phyloP scores from a whole-genome alignment of 192 early-diverging fungal species.

The Coemansia sp. region DNA sequence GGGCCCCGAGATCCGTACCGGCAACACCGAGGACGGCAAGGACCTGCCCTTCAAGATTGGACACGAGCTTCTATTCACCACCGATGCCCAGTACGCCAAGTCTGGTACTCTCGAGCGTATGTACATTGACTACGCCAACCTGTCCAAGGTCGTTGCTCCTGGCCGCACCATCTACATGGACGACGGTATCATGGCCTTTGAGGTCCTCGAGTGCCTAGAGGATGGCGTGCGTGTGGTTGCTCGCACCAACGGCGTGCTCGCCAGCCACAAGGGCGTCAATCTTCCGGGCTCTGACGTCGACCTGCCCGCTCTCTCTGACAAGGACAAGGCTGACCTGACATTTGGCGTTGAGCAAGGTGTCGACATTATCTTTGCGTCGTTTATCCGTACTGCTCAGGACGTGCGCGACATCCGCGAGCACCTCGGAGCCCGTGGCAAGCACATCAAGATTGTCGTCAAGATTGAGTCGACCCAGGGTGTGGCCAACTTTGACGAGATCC shows the following conservation, averaged over 20 bases:
- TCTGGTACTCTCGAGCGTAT: conserved; percentile 67
- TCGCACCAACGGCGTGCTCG: conserved; percentile 84
- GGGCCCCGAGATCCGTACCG: conserved; percentile 88
- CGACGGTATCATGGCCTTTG: conserved; percentile 95
- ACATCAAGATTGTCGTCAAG: conserved; percentile 96
- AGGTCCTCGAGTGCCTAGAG: conserved; percentile 75
- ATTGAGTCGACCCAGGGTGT: conserved; percentile 98
- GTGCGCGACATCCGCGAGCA: conserved; percentile 86
- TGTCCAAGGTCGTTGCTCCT: conserved; percentile 72
- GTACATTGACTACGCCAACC: conserved; percentile 82
- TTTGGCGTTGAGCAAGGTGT: conserved; percentile 96
- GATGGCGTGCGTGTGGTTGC: conserved; percentile 70
- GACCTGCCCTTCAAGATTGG: conserved; percentile 76
- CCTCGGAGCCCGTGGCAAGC: conserved; percentile 76
- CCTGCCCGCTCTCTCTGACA: conserved; percentile 93
- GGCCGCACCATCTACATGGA: conserved; percentile 87
- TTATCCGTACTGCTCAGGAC: conserved; percentile 92
- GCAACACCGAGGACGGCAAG: conserved; percentile 72
- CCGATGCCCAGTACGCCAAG: conserved; percentile 64
- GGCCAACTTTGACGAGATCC: conserved; percentile 98
- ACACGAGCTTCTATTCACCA: conserved; percentile 80
- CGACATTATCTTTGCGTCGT: conserved; percentile 95
- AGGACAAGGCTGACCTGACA: conserved; percentile 86
- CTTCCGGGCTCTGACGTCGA: conserved; percentile 89
- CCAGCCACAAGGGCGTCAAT: conserved; percentile 96